phyloP scores from a whole-genome alignment of 768 basidiomycete species.

The Paxillus involutus region DNA sequence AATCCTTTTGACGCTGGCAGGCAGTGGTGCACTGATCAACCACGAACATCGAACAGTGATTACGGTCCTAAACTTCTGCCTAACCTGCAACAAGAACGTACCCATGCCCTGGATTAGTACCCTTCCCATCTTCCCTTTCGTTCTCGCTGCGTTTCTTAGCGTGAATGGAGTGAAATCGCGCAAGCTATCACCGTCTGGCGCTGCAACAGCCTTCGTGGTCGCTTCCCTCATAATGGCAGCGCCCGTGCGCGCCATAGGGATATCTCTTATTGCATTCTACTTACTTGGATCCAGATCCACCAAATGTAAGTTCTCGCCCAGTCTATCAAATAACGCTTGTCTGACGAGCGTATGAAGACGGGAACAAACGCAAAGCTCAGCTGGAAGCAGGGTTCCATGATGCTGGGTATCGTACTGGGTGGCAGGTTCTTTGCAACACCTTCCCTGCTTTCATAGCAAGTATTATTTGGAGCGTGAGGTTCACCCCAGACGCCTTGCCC shows the following conservation, averaged over 20 bases:
- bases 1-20: no score
- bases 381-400: constrained; percentile 80
- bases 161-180: constrained; percentile 70
- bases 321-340: neutral
- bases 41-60: no score
- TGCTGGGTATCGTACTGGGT: constrained; percentile 70
- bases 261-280: constrained; percentile 75
- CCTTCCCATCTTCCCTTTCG: constrained; percentile 41
- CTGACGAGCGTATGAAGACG: constrained; percentile 41
- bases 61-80: no score
- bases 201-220: constrained; percentile 71
- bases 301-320: constrained; percentile 51
- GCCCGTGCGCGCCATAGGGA: constrained; percentile 63
- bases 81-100: no score
- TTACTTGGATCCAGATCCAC: constrained; percentile 80
- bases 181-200: constrained; percentile 78
- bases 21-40: no score
- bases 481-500: constrained; percentile 45
- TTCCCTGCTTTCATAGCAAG: constrained; percentile 59
- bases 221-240: constrained; percentile 74
- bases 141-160: constrained; percentile 54
- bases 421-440: constrained; percentile 86
- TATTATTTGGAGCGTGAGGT: constrained; percentile 62
- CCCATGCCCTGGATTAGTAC: constrained; percentile 23
- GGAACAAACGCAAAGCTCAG: constrained; percentile 69